phyloP scores from a whole-genome alignment of 257 asterid species.

The Lavandula angustifolia region DNA sequence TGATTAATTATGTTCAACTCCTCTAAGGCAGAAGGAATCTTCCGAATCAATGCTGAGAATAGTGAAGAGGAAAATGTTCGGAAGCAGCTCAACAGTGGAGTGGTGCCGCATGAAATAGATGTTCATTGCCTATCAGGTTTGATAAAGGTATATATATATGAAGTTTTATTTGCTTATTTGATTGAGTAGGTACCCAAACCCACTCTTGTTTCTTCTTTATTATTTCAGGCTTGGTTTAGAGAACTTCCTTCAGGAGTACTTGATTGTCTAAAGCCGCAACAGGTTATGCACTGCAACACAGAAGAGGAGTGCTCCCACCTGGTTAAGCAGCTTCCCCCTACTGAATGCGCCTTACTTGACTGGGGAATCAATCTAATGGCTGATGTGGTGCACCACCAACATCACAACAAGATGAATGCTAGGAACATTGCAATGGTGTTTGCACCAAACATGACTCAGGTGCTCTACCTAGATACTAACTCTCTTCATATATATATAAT shows the following conservation, averaged over 20 bases:
- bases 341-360: conserved; percentile 68
- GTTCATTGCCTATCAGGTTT: conserved; percentile 88
- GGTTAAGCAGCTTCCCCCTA: conserved; percentile 59
- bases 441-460: conserved; percentile 96
- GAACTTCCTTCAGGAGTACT: conserved; percentile 86
- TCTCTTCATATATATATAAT: no score
- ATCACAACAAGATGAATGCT: no score
- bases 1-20: conserved; percentile 11
- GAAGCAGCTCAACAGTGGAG: conserved; percentile 62
- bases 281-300: conserved; percentile 84
- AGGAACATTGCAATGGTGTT: conserved; percentile 23
- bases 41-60: conserved; percentile 76
- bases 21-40: conserved; percentile 83
- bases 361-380: conserved; percentile 65
- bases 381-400: no score
- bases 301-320: conserved; percentile 70
- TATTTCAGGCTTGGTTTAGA: conserved; percentile 78
- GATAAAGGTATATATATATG: conserved; percentile 58
- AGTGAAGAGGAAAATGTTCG: conserved; percentile 67
- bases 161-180: no score
- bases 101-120: conserved; percentile 71
- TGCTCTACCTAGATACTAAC: conserved; percentile 4
- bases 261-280: conserved; percentile 67
- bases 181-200: no score
- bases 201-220: no score